Evolutionary conservation across 2,329 filamentous ascomycete genomes (phyloP).

Genomic region (Grosmannia huntii): DNA sequence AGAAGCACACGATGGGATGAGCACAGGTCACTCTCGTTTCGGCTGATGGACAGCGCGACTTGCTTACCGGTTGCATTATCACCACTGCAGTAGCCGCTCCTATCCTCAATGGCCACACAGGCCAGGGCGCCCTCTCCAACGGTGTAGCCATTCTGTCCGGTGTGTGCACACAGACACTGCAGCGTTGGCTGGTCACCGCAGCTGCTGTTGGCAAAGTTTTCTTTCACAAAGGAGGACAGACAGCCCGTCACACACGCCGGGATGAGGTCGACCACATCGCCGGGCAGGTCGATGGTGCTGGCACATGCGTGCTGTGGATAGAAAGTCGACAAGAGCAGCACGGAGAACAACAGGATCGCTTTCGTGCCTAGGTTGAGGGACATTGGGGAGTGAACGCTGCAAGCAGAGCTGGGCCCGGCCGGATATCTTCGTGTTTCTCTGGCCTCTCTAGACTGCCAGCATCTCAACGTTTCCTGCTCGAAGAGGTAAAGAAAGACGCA

Average conservation of each 20-base stretch:
- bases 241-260: constrained; percentile 49
- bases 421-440: background rate
- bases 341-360: constrained; percentile 18
- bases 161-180: constrained; percentile 49
- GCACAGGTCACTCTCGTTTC: background rate
- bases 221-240: constrained; percentile 47
- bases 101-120: constrained; percentile 46
- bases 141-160: constrained; percentile 49
- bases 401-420: background rate
- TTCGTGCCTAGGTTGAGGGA: constrained; percentile 26
- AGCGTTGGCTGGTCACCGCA: constrained; percentile 41
- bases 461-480: background rate
- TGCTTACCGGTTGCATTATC: constrained; percentile 27
- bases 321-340: constrained; percentile 6
- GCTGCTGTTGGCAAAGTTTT: constrained; percentile 37
- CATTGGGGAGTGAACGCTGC: constrained; percentile 20
- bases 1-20: background rate
- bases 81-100: constrained; percentile 37
- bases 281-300: constrained; percentile 20
- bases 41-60: background rate
- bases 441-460: background rate
- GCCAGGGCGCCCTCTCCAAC: constrained; percentile 59
- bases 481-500: background rate
- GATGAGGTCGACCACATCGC: constrained; percentile 30
- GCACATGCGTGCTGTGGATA: constrained; percentile 11